phyloP scores from a whole-genome alignment of 257 asterid species.

The Petunia axillaris region DNA sequence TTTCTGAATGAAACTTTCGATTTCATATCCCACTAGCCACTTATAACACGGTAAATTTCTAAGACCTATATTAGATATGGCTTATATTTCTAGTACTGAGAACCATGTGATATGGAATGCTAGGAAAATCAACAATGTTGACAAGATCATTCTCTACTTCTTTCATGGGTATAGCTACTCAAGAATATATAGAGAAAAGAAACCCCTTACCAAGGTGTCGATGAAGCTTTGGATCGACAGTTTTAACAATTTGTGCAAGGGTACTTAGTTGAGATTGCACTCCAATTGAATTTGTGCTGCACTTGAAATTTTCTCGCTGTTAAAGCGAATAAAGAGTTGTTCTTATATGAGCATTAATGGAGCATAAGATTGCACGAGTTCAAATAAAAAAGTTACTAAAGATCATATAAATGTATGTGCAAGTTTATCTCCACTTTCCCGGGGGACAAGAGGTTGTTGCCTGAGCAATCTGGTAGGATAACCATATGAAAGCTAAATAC shows the following conservation, averaged over 20 bases:
- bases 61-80: not conserved
- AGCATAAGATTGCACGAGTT: not conserved
- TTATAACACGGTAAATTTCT: not conserved
- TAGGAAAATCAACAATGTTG: not conserved
- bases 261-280: conserved; percentile 88
- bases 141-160: conserved; percentile 8
- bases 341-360: not conserved
- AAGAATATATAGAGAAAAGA: conserved; percentile 22
- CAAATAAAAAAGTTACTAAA: not conserved
- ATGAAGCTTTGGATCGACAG: conserved; percentile 91
- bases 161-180: not conserved
- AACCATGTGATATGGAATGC: not conserved
- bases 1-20: not conserved
- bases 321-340: conserved; percentile 31
- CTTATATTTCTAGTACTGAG: not conserved
- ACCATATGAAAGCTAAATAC: not conserved
- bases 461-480: not conserved
- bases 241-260: conserved; percentile 77
- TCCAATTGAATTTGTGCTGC: conserved; percentile 77
- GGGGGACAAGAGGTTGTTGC: not conserved
- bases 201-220: conserved; percentile 76
- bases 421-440: not conserved
- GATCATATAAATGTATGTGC: not conserved
- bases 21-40: not conserved
- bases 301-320: conserved; percentile 86